Conservation (phyloP, 371 early-diverging fungal genomes). For the Rhizopus arrhizus region DNA sequence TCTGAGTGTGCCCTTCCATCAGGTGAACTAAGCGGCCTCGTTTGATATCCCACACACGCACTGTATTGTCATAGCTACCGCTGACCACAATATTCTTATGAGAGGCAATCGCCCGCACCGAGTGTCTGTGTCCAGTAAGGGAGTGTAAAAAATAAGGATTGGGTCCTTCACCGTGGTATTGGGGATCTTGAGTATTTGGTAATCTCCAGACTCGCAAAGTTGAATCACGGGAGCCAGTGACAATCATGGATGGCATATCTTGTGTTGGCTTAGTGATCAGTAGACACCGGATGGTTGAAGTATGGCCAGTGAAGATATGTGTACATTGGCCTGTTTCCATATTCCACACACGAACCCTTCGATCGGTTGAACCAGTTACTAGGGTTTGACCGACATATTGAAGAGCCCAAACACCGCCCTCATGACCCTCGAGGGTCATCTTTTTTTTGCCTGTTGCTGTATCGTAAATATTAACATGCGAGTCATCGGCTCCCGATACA, state of each 20-base stretch:
- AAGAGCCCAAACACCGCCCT: constrained; percentile 98
- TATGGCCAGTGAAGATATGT: constrained; percentile 91
- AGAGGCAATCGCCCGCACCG: constrained; percentile 92
- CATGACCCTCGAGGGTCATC: constrained; percentile 81
- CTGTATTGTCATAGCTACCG: constrained; percentile 93
- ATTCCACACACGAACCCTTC: constrained; percentile 97
- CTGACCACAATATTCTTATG: constrained; percentile 81
- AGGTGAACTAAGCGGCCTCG: constrained; percentile 69
- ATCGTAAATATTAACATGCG: constrained; percentile 86
- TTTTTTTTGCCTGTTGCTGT: constrained; percentile 61
- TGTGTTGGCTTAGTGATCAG: constrained; percentile 78
- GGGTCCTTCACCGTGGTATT: constrained; percentile 26
- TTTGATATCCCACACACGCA: constrained; percentile 90
- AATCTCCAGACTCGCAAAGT: constrained; percentile 93
- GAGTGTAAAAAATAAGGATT: constrained; percentile 69
- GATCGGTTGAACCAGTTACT: constrained; percentile 96
- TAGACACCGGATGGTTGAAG: constrained; percentile 94
- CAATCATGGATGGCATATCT: constrained; percentile 67
- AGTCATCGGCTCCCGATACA: constrained; percentile 90
- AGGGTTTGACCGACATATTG: constrained; percentile 84
- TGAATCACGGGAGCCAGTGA: constrained; percentile 97
- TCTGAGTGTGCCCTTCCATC: constrained; percentile 87
- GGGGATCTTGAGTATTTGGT: constrained; percentile 53
- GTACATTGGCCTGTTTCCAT: constrained; percentile 85
- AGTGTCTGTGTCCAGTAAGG: constrained; percentile 82